A percentile compares a stretch with the other conserved stretches of the same genome.
These are phyloP conservation scores for Globisporangium rhizosaccharum DNA, from an alignment of 352 stramenopile species.

Conservation along the genomic window DNA sequence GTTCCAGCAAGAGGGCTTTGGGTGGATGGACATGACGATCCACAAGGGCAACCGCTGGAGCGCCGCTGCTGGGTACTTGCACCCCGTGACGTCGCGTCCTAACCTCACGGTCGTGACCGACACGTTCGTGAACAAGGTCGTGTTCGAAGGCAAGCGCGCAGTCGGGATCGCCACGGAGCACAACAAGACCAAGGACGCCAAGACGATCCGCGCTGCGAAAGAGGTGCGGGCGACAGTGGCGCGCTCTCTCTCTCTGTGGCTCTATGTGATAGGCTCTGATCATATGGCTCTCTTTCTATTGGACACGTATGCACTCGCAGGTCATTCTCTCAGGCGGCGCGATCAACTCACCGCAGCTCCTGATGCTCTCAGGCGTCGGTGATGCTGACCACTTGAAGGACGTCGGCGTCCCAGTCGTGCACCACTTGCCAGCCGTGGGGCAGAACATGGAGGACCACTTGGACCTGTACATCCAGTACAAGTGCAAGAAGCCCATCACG, in stretches of 20 bases:
- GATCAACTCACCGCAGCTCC: slow-evolving; percentile 85
- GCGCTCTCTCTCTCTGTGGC: neutral
- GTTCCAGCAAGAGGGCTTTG: slow-evolving; percentile 86
- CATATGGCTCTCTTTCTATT: neutral
- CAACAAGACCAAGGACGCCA: slow-evolving; percentile 46
- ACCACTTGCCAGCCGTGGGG: slow-evolving; percentile 74
- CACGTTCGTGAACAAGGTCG: slow-evolving; percentile 78
- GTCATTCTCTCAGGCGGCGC: slow-evolving; percentile 84
- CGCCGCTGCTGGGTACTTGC: slow-evolving; percentile 68
- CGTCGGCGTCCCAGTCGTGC: slow-evolving; percentile 65
- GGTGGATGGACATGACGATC: slow-evolving; percentile 89
- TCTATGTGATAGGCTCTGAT: neutral
- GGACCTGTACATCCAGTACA: slow-evolving; percentile 87
- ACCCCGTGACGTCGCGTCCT: slow-evolving; percentile 50
- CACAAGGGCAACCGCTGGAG: slow-evolving; percentile 80
- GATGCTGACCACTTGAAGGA: slow-evolving; percentile 69
- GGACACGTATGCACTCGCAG: slow-evolving; percentile 1
- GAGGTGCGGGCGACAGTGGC: slow-evolving; percentile 24
- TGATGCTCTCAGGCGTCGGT: slow-evolving; percentile 87
- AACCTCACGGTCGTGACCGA: slow-evolving; percentile 80
- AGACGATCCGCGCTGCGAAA: slow-evolving; percentile 62
- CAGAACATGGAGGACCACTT: slow-evolving; percentile 89
- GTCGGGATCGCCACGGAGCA: slow-evolving; percentile 70
- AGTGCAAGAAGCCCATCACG: slow-evolving; percentile 85
- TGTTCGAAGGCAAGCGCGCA: slow-evolving; percentile 78